Percentiles rank a stretch among this genome's conserved stretches.
These are phyloP conservation scores for Phoma sp. DNA, from an alignment of 2,329 filamentous ascomycete species.

Conservation along the genomic window DNA sequence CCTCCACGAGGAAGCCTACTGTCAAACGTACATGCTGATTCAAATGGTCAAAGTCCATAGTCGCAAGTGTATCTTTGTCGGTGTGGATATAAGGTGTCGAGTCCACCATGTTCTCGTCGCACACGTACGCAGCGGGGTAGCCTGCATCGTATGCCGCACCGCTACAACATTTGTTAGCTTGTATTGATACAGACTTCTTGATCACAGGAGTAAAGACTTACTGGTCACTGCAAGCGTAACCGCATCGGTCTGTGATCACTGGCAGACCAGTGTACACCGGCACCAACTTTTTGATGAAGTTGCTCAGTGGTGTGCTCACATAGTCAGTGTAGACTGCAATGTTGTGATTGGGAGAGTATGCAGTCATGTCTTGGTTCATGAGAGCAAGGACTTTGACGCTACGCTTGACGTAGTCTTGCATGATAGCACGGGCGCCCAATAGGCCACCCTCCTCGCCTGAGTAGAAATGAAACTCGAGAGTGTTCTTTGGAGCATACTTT, in stretches of 20 bases:
- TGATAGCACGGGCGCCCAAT: conserved; percentile 85
- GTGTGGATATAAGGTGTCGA: conserved; percentile 70
- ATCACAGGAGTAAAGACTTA: neutral
- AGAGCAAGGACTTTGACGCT: conserved; percentile 77
- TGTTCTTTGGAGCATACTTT: conserved; percentile 75
- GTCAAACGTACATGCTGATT: conserved; percentile 84
- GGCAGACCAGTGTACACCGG: conserved; percentile 57
- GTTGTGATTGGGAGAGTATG: conserved; percentile 77
- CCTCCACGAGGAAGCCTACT: conserved; percentile 79
- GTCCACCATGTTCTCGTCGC: conserved; percentile 71
- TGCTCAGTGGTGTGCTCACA: conserved; percentile 66
- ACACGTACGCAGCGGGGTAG: conserved; percentile 75
- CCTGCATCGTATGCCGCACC: conserved; percentile 73
- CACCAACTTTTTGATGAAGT: conserved; percentile 44
- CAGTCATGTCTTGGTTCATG: conserved; percentile 92
- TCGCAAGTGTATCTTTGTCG: conserved; percentile 71
- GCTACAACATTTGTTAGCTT: conserved; percentile 2
- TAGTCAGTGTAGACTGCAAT: conserved; percentile 72
- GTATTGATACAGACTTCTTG: neutral
- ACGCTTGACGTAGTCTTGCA: conserved; percentile 73
- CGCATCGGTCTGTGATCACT: conserved; percentile 82
- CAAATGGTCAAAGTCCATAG: conserved; percentile 84
- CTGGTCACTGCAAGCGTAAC: conserved; percentile 80
- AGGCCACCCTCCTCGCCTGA: conserved; percentile 88
- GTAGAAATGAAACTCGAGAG: conserved; percentile 95